These are phyloP conservation scores for Cladosporium phlei DNA, from an alignment of 2,329 filamentous ascomycete genomes.

Conservation along the genomic window DNA sequence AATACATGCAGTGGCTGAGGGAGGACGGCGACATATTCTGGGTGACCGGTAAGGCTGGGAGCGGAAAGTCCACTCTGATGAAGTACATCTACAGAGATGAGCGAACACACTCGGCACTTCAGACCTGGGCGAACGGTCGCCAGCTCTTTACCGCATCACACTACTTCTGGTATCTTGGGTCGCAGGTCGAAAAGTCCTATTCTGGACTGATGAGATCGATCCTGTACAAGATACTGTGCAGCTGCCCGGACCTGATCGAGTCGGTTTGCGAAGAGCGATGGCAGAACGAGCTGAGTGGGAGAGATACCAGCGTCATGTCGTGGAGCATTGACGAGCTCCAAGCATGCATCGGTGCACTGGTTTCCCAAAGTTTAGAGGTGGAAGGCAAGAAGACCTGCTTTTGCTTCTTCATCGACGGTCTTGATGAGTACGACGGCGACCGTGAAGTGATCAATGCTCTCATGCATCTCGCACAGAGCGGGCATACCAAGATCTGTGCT, in stretches of 20 bases:
- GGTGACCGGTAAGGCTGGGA: slow-evolving; percentile 3
- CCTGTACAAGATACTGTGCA: background rate
- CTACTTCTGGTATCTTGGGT: background rate
- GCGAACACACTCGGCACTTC: background rate
- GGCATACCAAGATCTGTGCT: background rate
- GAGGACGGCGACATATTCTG: background rate
- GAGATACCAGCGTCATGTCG: background rate
- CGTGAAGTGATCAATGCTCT: background rate
- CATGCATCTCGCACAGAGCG: background rate
- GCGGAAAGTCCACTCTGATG: slow-evolving; percentile 9
- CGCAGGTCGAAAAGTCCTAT: background rate
- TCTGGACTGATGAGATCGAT: background rate
- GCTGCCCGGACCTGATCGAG: background rate
- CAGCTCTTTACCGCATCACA: background rate
- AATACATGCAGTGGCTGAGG: background rate
- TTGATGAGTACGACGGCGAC: background rate
- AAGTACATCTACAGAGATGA: background rate
- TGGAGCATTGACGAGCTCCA: background rate
- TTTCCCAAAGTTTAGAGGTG: background rate
- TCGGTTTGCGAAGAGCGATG: background rate
- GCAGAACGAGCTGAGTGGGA: background rate
- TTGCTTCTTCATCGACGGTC: background rate
- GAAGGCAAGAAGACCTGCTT: background rate
- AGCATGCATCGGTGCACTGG: background rate
- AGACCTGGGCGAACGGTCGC: background rate